Conservation (phyloP, 257 asterid species). For the Nicotiana noctiflora region DNA sequence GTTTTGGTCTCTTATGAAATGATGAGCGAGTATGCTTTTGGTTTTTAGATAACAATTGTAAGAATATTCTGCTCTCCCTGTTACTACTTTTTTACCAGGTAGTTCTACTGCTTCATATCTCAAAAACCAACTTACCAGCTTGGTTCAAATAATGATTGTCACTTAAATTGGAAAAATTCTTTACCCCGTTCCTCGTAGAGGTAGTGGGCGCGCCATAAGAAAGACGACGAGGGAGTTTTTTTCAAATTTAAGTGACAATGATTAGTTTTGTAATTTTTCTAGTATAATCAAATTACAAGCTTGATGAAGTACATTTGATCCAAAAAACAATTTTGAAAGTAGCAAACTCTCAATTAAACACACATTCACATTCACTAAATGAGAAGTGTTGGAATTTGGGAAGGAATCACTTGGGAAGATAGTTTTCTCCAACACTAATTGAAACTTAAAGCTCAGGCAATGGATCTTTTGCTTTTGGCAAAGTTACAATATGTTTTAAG, state of each 20-base stretch:
- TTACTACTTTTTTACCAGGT: neutral
- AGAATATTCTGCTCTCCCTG: neutral
- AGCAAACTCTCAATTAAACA: neutral
- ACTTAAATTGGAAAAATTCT: too few species aligned
- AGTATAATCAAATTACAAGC: neutral
- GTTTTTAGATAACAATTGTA: neutral
- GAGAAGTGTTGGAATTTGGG: neutral
- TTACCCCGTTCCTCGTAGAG: too few species aligned
- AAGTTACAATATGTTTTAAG: neutral
- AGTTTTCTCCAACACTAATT: neutral
- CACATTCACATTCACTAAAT: neutral
- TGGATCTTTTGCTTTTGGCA: conserved; percentile 8
- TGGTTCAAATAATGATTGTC: too few species aligned
- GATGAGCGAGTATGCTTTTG: neutral
- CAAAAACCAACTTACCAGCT: neutral
- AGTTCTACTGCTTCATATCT: neutral
- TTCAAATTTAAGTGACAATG: too few species aligned
- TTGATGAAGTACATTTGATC: neutral
- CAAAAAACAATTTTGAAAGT: neutral
- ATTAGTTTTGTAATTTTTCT: neutral
- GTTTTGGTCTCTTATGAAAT: conserved; percentile 6
- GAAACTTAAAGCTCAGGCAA: neutral
- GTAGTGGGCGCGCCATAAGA: too few species aligned
- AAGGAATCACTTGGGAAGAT: neutral
- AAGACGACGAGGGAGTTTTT: too few species aligned